Conservation (phyloP, 257 asterid species). For the Euphrasia confusa region DNA sequence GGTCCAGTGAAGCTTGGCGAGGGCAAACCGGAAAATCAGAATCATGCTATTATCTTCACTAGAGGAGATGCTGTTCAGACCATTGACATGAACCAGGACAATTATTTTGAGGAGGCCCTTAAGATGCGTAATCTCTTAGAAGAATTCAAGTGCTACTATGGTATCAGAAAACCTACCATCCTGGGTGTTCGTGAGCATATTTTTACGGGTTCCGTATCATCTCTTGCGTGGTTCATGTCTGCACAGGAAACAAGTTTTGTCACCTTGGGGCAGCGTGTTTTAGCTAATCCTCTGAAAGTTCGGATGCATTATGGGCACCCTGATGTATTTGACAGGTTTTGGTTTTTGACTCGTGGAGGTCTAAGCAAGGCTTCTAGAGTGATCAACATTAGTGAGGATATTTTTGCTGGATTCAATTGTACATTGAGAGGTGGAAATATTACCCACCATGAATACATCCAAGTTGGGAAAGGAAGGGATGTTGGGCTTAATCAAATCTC, state of each 20-base stretch:
- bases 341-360: constrained; percentile 99
- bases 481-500: constrained; percentile 94
- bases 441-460: constrained; percentile 96
- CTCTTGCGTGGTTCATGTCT: constrained; percentile 99
- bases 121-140: constrained; percentile 94
- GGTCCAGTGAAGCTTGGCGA: constrained; percentile 98
- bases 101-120: constrained; percentile 96
- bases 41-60: constrained; percentile 91
- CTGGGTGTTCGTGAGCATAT: constrained; percentile 95
- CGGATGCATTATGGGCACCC: constrained; percentile 99
- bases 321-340: constrained; percentile 95
- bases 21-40: constrained; percentile 99
- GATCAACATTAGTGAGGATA: constrained; percentile 95
- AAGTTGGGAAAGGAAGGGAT: constrained; percentile 99
- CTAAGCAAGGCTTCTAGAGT: constrained; percentile 97
- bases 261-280: constrained; percentile 97
- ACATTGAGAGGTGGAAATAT: constrained; percentile 94
- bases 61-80: constrained; percentile 99
- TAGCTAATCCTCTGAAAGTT: constrained; percentile 93
- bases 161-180: constrained; percentile 90
- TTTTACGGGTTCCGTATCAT: constrained; percentile 94
- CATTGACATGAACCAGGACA: constrained; percentile 98
- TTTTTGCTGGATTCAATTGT: constrained; percentile 98
- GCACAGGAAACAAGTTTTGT: constrained; percentile 98
- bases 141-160: constrained; percentile 74